Conservation (phyloP, 106 monocot species). For the Dactylorhiza incarnata region DNA sequence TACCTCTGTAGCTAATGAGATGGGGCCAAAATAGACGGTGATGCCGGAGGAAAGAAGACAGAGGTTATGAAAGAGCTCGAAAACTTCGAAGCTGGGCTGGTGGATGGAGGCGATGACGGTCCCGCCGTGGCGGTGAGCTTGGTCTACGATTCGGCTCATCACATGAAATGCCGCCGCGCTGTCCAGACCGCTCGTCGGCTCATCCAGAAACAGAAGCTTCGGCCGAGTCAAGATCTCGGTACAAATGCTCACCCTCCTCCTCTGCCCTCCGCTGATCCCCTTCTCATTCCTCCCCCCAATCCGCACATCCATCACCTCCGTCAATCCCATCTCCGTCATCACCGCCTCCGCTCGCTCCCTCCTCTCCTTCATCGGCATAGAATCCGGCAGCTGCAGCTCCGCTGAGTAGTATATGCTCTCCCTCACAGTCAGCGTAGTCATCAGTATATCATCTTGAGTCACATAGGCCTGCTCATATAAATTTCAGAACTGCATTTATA, state of each 20-base stretch:
- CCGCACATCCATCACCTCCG: background rate
- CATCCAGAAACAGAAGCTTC: slow-evolving; percentile 26
- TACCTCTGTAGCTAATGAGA: slow-evolving; percentile 8
- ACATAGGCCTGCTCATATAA: slow-evolving; percentile 7
- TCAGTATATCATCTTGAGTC: slow-evolving; percentile 15
- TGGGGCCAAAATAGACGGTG: slow-evolving; percentile 11
- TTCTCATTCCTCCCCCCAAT: background rate
- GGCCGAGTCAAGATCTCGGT: slow-evolving; percentile 27
- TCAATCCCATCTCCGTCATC: slow-evolving; percentile 15
- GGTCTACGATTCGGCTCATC: slow-evolving; percentile 8
- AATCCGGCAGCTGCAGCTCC: slow-evolving; percentile 8
- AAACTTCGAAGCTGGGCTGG: slow-evolving; percentile 14
- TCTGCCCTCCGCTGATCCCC: slow-evolving; percentile 34
- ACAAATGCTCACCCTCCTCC: slow-evolving; percentile 36
- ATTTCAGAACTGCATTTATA: too few species aligned
- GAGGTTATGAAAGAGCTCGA: slow-evolving; percentile 5
- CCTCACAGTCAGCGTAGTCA: slow-evolving; percentile 16
- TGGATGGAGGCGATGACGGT: slow-evolving; percentile 17
- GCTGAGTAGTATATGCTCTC: slow-evolving; percentile 12
- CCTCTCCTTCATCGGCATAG: background rate
- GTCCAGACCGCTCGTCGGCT: slow-evolving; percentile 37
- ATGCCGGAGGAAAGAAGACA: slow-evolving; percentile 9
- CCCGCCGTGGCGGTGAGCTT: slow-evolving; percentile 9
- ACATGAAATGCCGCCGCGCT: slow-evolving; percentile 26
- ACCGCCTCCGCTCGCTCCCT: slow-evolving; percentile 3